Evolutionary conservation across 78 protist genomes (phyloP).

Genomic region (slime mould (Dictyostelium discoideum)): dicty_2.7 NC_007090.3:1785001-1785500

Average conservation of each 20-base stretch:
- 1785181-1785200: not conserved
- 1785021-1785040: not conserved
- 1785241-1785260: no score
- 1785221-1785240: not conserved
- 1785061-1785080: not conserved
- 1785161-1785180: conserved; percentile 31
- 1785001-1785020: conserved; percentile 10
- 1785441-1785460: conserved; percentile 17
- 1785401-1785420: not conserved
- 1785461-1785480: conserved; percentile 10
- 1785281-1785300: no score
- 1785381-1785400: conserved; percentile 37
- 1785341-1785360: not conserved
- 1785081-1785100: not conserved
- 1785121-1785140: conserved; percentile 1
- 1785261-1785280: no score
- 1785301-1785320: not conserved
- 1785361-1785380: conserved; percentile 7
- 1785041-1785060: not conserved
- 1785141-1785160: conserved; percentile 10
- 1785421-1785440: not conserved
- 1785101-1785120: not conserved
- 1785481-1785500: conserved; percentile 28
- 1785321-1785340: not conserved
- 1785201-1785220: not conserved